Percentiles rank a stretch among this genome's conserved stretches.
phyloP scores from a whole-genome alignment of 768 basidiomycete genomes.

The Agaricus blazei region DNA sequence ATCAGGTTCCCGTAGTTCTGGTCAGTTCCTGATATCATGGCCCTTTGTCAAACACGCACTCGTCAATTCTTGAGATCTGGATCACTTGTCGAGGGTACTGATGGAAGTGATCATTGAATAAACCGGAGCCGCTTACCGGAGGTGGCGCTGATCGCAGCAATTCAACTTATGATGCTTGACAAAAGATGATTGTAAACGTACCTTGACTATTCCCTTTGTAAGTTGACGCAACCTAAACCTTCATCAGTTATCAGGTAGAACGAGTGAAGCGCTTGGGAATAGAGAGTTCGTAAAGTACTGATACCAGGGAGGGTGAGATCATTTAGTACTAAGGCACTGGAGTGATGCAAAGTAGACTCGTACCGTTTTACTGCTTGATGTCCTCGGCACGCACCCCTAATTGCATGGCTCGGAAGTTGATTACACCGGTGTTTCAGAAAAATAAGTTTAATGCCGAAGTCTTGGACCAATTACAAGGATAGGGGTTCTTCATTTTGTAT shows the following conservation, averaged over 20 bases:
- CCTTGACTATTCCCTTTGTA: constrained; percentile 72
- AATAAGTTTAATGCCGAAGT: too few relatives aligned
- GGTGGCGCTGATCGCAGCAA: constrained; percentile 56
- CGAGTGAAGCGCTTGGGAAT: constrained; percentile 36
- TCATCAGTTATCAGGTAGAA: constrained; percentile 13
- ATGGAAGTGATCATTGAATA: constrained; percentile 42
- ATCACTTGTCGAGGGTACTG: constrained; percentile 18
- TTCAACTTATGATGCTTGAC: neutral
- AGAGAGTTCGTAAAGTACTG: constrained; percentile 63
- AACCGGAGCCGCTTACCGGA: constrained; percentile 56
- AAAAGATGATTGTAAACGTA: constrained; percentile 22
- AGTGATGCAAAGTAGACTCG: too few relatives aligned
- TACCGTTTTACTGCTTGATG: too few relatives aligned
- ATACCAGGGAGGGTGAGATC: constrained; percentile 38
- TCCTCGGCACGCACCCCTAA: too few relatives aligned
- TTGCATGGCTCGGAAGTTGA: too few relatives aligned
- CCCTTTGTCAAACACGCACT: constrained; percentile 31
- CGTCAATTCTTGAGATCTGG: constrained; percentile 55
- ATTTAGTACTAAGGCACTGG: too few relatives aligned
- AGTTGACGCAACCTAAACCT: constrained; percentile 76
- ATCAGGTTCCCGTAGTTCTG: too few relatives aligned
- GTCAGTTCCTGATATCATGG: too few relatives aligned
- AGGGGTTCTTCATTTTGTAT: too few relatives aligned
- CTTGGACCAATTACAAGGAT: too few relatives aligned
- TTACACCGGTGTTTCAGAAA: too few relatives aligned